These are phyloP conservation scores for Aureobasidium sp. DNA, from an alignment of 2,329 filamentous ascomycete species.

Conservation along the genomic window DNA sequence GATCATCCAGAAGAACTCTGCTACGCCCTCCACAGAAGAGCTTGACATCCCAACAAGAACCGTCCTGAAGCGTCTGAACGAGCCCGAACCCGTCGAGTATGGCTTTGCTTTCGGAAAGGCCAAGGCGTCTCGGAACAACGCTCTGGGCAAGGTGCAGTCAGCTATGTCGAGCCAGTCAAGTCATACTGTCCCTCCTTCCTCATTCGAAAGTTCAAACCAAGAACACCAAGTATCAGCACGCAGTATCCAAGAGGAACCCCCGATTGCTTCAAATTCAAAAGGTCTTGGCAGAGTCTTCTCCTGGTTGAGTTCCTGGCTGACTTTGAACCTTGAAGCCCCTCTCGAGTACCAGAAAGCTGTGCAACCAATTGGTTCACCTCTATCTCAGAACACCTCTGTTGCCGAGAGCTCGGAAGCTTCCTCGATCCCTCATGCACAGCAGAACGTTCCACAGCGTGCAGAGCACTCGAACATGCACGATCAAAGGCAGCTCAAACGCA, in stretches of 20 bases:
- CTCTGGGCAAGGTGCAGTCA: not conserved
- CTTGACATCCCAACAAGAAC: not conserved
- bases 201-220: not conserved
- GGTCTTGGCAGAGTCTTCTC: not conserved
- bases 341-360: not conserved
- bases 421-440: not conserved
- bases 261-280: not conserved
- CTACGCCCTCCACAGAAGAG: not conserved
- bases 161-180: not conserved
- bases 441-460: not conserved
- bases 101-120: not conserved
- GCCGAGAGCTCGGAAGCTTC: not conserved
- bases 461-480: not conserved
- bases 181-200: not conserved
- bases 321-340: not conserved
- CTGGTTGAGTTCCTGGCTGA: slow-evolving; percentile 2
- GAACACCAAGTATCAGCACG: not conserved
- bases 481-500: not conserved
- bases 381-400: not conserved
- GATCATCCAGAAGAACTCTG: not conserved
- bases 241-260: not conserved
- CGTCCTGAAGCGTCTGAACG: not conserved
- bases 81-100: not conserved
- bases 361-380: not conserved
- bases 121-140: not conserved